Evolutionary conservation across 2,329 filamentous ascomycete genomes (phyloP).

Genomic region (Shiraia bambusicola): DNA sequence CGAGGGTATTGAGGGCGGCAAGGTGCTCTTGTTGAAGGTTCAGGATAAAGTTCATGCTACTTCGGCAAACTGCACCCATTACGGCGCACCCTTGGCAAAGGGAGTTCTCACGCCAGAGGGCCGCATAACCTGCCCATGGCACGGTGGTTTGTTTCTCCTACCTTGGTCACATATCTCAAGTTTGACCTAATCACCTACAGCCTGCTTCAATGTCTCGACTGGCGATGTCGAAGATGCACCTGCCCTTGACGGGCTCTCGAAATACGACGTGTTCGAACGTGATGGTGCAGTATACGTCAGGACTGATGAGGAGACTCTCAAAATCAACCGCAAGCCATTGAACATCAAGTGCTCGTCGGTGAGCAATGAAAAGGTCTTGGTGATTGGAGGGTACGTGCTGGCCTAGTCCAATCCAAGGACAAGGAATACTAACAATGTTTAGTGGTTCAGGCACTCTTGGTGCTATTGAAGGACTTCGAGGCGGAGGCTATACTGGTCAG

Average conservation of each 20-base stretch:
- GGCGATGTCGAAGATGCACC: slow-evolving; percentile 96
- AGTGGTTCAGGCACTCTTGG: slow-evolving; percentile 82
- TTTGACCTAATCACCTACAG: slow-evolving; percentile 48
- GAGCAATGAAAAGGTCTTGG: slow-evolving; percentile 67
- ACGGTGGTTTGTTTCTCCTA: slow-evolving; percentile 65
- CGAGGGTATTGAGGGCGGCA: slow-evolving; percentile 81
- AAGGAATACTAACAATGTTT: slow-evolving; percentile 8
- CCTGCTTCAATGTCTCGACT: slow-evolving; percentile 86
- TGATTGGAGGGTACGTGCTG: slow-evolving; percentile 56
- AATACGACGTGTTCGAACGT: slow-evolving; percentile 78
- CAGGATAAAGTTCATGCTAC: slow-evolving; percentile 76
- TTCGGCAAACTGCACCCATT: slow-evolving; percentile 84
- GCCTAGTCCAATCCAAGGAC: neutral
- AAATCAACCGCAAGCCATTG: slow-evolving; percentile 70
- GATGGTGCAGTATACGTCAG: slow-evolving; percentile 83
- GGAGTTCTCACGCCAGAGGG: slow-evolving; percentile 82
- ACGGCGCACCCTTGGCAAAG: slow-evolving; percentile 84
- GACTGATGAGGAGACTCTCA: slow-evolving; percentile 76
- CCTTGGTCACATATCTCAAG: neutral
- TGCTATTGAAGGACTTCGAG: slow-evolving; percentile 77
- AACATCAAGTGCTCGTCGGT: slow-evolving; percentile 69
- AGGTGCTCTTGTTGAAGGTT: slow-evolving; percentile 81
- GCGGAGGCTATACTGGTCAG: slow-evolving; percentile 74
- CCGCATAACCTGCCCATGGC: slow-evolving; percentile 90
- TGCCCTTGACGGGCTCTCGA: slow-evolving; percentile 79